phyloP scores from a whole-genome alignment of 2,329 filamentous ascomycete species.

The Pseudomassariella vexata region DNA sequence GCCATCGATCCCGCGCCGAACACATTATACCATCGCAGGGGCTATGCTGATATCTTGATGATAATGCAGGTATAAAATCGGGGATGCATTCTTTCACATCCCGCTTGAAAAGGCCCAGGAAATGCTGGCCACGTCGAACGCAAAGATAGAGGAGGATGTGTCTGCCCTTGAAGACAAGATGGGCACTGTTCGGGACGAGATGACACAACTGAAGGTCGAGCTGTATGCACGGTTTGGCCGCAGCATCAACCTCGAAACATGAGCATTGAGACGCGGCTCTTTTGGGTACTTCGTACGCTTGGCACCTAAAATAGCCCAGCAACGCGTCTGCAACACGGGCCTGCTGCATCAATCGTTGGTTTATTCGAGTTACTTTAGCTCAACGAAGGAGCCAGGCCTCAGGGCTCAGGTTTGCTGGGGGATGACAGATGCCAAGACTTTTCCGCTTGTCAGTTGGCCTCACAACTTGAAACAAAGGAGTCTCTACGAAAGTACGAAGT shows the following conservation, averaged over 20 bases:
- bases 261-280: no score
- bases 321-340: no score
- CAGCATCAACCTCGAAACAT: constrained; percentile 95
- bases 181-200: constrained; percentile 70
- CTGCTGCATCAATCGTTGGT: no score
- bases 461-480: no score
- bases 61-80: constrained; percentile 78
- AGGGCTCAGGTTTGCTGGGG: no score
- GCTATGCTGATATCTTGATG: constrained; percentile 6
- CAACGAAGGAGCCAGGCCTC: no score
- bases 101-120: constrained; percentile 81
- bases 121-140: constrained; percentile 66
- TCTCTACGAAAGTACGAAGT: no score
- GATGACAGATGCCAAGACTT: no score
- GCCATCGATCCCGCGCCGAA: constrained; percentile 22
- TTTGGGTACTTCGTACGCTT: no score
- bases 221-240: constrained; percentile 92
- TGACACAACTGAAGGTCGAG: constrained; percentile 83
- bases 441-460: no score
- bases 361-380: no score
- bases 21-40: not conserved
- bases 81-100: constrained; percentile 89
- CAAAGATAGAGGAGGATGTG: constrained; percentile 73
- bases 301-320: no score
- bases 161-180: constrained; percentile 71